phyloP scores from a whole-genome alignment of 768 basidiomycete species.

The Tricholomella constricta region DNA sequence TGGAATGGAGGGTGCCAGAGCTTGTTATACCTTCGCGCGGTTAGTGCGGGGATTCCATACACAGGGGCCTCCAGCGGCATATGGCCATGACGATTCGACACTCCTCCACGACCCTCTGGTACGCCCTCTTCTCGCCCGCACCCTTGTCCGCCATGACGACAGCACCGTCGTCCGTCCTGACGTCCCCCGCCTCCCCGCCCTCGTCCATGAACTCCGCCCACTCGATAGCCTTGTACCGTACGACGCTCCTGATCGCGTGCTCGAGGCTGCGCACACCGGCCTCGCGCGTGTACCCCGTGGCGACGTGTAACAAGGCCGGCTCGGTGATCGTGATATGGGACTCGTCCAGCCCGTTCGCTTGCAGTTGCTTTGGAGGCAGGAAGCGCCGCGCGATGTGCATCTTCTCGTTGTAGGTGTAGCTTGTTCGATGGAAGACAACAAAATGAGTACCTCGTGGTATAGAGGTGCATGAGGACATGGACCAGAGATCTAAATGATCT shows the following conservation, averaged over 20 bases:
- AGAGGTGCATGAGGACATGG: constrained; percentile 19
- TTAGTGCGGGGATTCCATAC: too few relatives aligned
- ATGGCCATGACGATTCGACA: too few relatives aligned
- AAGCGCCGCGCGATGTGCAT: constrained; percentile 85
- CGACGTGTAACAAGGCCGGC: constrained; percentile 68
- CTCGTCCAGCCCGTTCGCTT: constrained; percentile 70
- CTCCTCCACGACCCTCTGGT: constrained; percentile 61
- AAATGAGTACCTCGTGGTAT: neutral
- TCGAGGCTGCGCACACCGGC: constrained; percentile 93
- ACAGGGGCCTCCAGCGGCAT: too few relatives aligned
- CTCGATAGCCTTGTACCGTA: constrained; percentile 90
- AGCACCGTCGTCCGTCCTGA: constrained; percentile 19
- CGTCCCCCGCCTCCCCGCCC: constrained; percentile 23
- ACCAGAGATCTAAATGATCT: constrained; percentile 82
- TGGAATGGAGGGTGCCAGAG: too few relatives aligned
- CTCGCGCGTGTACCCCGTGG: constrained; percentile 84
- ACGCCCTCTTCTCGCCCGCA: constrained; percentile 38
- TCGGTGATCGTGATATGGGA: constrained; percentile 67
- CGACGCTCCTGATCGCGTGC: constrained; percentile 83
- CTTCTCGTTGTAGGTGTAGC: constrained; percentile 91
- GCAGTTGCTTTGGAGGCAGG: constrained; percentile 86
- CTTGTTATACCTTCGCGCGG: too few relatives aligned
- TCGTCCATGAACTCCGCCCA: constrained; percentile 72
- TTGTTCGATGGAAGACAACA: constrained; percentile 33
- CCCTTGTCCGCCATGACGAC: constrained; percentile 18